Percentiles rank a stretch among this genome's conserved stretches.
Evolutionary conservation across 306 rosid species (phyloP).

Genomic region (Astragalus membranaceus): DNA sequence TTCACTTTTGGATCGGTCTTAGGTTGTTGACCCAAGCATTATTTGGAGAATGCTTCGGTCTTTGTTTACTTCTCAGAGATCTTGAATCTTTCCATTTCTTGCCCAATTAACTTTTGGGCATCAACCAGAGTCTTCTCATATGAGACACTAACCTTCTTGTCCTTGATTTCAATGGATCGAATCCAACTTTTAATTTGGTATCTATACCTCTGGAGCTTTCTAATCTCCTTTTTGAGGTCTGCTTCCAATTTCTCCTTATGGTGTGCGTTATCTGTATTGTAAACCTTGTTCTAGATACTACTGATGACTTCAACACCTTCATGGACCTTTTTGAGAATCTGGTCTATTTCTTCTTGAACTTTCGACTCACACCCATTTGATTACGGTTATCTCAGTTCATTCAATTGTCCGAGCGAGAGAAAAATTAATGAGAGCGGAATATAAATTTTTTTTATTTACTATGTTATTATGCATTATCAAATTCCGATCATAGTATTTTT

Average conservation of each 20-base stretch:
- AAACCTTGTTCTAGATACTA: constrained; percentile 96
- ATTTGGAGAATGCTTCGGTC: constrained; percentile 94
- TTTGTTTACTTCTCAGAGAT: constrained; percentile 93
- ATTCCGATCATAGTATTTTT: too few relatives aligned
- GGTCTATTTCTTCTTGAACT: constrained; percentile 97
- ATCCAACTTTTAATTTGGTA: constrained; percentile 87
- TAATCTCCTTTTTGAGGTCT: constrained; percentile 95
- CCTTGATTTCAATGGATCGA: constrained; percentile 95
- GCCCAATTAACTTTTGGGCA: constrained; percentile 88
- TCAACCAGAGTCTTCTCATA: constrained; percentile 95
- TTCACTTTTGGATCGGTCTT: constrained; percentile 34
- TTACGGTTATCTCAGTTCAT: background rate
- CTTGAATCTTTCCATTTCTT: constrained; percentile 98
- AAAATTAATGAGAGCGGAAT: too few relatives aligned
- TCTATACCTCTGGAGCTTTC: constrained; percentile 40
- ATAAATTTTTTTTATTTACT: too few relatives aligned
- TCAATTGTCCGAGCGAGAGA: background rate
- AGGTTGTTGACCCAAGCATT: constrained; percentile 95
- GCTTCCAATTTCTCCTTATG: constrained; percentile 99
- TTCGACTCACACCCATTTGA: constrained; percentile 92
- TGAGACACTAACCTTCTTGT: constrained; percentile 97
- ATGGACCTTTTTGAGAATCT: constrained; percentile 93
- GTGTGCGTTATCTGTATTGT: constrained; percentile 89
- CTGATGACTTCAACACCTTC: constrained; percentile 96
- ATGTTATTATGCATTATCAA: too few relatives aligned